Conservation (phyloP, 352 stramenopile genomes). For the Phytopythium montanum region DNA sequence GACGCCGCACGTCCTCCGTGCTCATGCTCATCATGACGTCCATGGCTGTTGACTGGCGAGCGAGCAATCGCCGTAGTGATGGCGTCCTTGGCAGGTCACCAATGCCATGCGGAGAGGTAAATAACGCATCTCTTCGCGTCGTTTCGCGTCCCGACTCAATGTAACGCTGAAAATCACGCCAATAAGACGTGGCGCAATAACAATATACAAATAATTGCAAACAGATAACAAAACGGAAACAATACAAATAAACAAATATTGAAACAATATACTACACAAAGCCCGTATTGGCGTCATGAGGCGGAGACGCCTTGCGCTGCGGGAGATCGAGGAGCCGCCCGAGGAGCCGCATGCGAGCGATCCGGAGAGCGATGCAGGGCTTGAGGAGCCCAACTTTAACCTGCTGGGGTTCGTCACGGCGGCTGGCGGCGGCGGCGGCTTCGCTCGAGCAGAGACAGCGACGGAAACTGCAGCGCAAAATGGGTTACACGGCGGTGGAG, state of each 20-base stretch:
- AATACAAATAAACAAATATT: too few species aligned
- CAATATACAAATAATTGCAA: too few species aligned
- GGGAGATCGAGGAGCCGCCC: constrained; percentile 18
- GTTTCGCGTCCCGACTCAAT: not conserved
- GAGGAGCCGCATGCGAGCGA: constrained; percentile 16
- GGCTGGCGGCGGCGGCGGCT: not conserved
- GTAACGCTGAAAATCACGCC: not conserved
- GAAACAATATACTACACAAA: too few species aligned
- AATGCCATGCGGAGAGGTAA: too few species aligned
- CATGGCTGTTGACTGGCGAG: constrained; percentile 23
- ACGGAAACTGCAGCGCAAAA: not conserved
- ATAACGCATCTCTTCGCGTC: not conserved
- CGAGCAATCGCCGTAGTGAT: too few species aligned
- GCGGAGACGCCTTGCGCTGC: constrained; percentile 18
- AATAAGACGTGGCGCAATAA: not conserved
- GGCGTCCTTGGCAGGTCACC: too few species aligned
- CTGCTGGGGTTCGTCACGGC: constrained; percentile 8
- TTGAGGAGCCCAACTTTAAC: constrained; percentile 11
- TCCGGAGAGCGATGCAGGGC: constrained; percentile 11
- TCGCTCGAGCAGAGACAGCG: not conserved
- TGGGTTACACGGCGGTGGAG: not conserved
- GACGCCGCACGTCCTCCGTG: constrained; percentile 62
- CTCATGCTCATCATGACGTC: constrained; percentile 88
- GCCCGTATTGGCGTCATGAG: too few species aligned
- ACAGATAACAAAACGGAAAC: too few species aligned